Evolutionary conservation across 345 rosid species (phyloP), one percentile per base, ranked within the genome.

Genomic region (Trapa incisa): DNA sequence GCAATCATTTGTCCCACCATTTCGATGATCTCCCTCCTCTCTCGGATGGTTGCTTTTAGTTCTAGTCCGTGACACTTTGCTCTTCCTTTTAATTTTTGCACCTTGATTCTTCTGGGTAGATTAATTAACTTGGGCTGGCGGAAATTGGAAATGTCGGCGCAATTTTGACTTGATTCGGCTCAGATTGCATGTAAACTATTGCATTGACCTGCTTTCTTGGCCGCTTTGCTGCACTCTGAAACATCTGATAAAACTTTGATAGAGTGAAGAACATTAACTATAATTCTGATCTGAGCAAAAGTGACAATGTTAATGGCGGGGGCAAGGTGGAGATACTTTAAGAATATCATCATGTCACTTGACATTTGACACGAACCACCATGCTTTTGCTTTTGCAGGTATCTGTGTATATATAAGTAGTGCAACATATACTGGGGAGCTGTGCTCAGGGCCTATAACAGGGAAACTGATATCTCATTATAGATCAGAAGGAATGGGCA

Each of bases 1-100:
- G 64, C 56, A 58, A 80, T 80, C 71, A 78, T 82, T 80, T 70
- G 61, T 65, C 73, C 60, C 72, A 61, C 76, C 69, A 42, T 66
- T 73, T n/a, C 47, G 63, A 38, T 67, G 35, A 15, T 64, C 4
- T 5, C 60, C 15, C 56, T 36, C n/a, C 29, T 29, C 62, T 22
- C 29, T 22, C 0, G 29, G 29, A 22, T 22, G 37, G 62, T 8
- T 32, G 62, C 62, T 57, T 8, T 57, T 5, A 22, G 29, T 22
- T 22, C 29, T 22, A 22, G 29, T 57, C 62, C 62, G 14, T 37
- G 62, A 9, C 6, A 32, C 22, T 68, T 22, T 10, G 15, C 50
- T 50, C 53, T 15, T 3, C 63, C 35, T 58, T 10, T 22, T 22
- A 22, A 58, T 10, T 35, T 10, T 3, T 35, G 63, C 60, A 22